phyloP scores from a whole-genome alignment of 2,329 filamentous ascomycete species.

The Colletotrichum chrysophilum region DNA sequence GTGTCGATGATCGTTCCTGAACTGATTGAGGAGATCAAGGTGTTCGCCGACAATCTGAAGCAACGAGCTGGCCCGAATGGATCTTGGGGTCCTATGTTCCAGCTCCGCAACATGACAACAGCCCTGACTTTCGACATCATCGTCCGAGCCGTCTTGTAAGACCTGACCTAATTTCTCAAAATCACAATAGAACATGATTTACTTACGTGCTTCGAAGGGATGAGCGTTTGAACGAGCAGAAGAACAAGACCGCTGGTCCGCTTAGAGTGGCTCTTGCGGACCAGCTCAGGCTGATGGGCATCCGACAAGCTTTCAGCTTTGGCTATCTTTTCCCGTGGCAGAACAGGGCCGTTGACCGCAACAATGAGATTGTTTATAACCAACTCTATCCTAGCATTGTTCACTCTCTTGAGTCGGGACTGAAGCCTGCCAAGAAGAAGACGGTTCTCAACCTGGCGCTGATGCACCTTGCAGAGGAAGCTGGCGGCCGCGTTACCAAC shows the following conservation, averaged over 20 bases:
- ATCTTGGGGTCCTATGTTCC: constrained; percentile 7
- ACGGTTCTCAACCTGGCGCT: not conserved
- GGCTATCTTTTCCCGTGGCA: constrained; percentile 34
- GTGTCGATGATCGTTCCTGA: not conserved
- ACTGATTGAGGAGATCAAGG: not conserved
- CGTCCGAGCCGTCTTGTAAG: constrained; percentile 28
- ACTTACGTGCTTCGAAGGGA: constrained; percentile 27
- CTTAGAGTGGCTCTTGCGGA: constrained; percentile 2
- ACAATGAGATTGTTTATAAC: not conserved
- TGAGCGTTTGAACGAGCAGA: constrained; percentile 33
- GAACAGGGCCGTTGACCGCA: not conserved
- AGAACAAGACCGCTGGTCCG: not conserved
- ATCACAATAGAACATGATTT: fast-evolving
- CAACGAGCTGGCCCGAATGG: not conserved
- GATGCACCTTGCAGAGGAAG: not conserved
- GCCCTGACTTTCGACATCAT: constrained; percentile 29
- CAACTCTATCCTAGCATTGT: not conserved
- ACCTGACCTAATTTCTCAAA: not conserved
- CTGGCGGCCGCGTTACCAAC: not conserved
- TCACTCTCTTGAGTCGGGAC: not conserved
- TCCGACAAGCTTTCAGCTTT: constrained; percentile 33
- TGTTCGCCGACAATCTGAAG: not conserved
- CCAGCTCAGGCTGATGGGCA: constrained; percentile 15
- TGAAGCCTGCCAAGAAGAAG: constrained; percentile 10
- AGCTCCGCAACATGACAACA: constrained; percentile 6